Base-by-base conservation (phyloP, 805 yeast genomes). In the Cyberlindnera xishuangbannaensis region DNA sequence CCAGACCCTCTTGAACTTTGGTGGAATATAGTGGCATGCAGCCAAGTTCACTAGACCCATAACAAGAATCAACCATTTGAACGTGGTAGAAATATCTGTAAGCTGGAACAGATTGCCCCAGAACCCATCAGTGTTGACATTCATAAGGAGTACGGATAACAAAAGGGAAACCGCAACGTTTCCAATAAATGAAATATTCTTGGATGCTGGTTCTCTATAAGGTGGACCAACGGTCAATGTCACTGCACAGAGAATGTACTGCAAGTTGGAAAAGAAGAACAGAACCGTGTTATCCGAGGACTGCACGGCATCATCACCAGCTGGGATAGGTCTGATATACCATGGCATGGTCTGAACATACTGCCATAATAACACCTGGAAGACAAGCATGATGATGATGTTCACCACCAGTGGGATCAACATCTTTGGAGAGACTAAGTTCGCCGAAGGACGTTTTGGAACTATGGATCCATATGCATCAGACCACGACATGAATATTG, bases 401-500 rank as follows among this genome's bases (percentile, higher is more conserved):
- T 83, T 83, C 13, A 90, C 76, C n/a, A 86, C 45, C 44, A 92
- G 61, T 4, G 96, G 95, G 3, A 84, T 68, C 45, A 94, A 65
- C 25, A 92, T 80, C 55, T 88, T 88, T 28, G 90, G 82, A 1
- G 95, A 83, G 2, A 92, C 92, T 39, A 92, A 65, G 56, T 92
- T 90, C 0, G 98, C 97, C 1, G 95, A 84, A 6, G 99, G 98
- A 31, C 95, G 71, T 51, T 87, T 88, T 23, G 63, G 58, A 10
- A 74, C 73, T 19, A 92, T 62, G 13, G 44, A 47, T 14, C 56
- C 48, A 50, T 66, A 79, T 0, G 99, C 95, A 48, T 78, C 76
- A 2, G 97, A 80, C 97, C 98, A 92, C 5, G 97, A 88, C 98
- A 92, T 83, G 61, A 88, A 87, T 6, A 92, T 78, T 0, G 98